Conservation (phyloP, 768 basidiomycete genomes). For the Xerocomellus intermedius region DNA sequence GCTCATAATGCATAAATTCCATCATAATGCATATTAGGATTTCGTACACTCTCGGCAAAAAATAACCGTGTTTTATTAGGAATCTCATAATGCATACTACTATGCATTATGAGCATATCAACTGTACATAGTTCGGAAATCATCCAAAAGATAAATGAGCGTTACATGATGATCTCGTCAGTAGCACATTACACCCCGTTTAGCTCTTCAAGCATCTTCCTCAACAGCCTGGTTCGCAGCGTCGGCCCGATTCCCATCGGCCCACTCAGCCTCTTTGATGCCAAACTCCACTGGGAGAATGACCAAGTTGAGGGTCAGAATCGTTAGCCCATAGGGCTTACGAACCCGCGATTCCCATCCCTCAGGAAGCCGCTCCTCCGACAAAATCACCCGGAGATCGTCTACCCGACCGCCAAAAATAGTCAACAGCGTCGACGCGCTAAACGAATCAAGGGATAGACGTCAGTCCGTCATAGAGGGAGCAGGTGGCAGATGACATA, state of each 20-base stretch:
- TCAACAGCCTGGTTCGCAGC: neutral
- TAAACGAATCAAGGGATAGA: conserved; percentile 21
- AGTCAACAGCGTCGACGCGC: conserved; percentile 58
- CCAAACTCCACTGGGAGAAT: conserved; percentile 6
- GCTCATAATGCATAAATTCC: too few species aligned
- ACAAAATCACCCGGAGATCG: conserved; percentile 52
- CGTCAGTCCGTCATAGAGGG: neutral
- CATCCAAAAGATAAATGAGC: too few species aligned
- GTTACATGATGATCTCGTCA: too few species aligned
- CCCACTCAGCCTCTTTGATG: conserved; percentile 13
- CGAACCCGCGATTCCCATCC: conserved; percentile 65
- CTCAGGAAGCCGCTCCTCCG: conserved; percentile 65
- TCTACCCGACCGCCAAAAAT: conserved; percentile 37
- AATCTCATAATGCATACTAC: too few species aligned
- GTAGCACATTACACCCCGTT: neutral
- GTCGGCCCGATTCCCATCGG: neutral
- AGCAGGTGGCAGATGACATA: conserved; percentile 33
- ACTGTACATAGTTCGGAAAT: too few species aligned
- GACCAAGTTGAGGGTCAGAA: conserved; percentile 48
- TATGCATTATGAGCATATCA: too few species aligned
- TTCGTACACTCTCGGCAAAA: too few species aligned
- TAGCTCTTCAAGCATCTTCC: neutral
- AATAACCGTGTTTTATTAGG: too few species aligned
- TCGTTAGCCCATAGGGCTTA: conserved; percentile 54
- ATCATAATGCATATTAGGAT: too few species aligned